These are phyloP conservation scores for Hyphodiscus hymeniophilus DNA, from an alignment of 495 filamentous ascomycete genomes.

Conservation along the genomic window DNA sequence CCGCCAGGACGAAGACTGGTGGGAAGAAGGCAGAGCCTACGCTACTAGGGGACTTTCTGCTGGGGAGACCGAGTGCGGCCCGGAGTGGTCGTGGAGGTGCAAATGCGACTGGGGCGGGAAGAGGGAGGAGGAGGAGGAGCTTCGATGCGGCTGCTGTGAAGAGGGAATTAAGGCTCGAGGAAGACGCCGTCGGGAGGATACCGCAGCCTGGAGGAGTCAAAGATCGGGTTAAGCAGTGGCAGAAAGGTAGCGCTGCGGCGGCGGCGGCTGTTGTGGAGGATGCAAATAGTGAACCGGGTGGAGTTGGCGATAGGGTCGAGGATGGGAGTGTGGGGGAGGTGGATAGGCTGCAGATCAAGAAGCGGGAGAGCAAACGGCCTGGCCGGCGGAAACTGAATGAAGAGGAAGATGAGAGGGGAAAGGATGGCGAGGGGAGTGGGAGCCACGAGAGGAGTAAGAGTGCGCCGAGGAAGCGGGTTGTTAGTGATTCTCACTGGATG, in stretches of 20 bases:
- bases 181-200: constrained; percentile 35
- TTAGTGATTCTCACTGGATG: constrained; percentile 76
- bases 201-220: constrained; percentile 47
- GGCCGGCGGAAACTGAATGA: constrained; percentile 21
- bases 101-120: constrained; percentile 30
- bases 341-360: constrained; percentile 1
- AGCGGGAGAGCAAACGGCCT: constrained; percentile 9
- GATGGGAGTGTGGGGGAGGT: constrained; percentile 22
- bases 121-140: constrained; percentile 30
- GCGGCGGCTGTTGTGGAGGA: constrained; percentile 35
- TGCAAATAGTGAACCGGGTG: constrained; percentile 24
- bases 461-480: constrained; percentile 64
- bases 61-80: constrained; percentile 41
- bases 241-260: constrained; percentile 49
- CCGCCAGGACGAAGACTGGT: constrained; percentile 21
- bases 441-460: constrained; percentile 25
- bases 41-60: constrained; percentile 43
- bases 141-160: constrained; percentile 18
- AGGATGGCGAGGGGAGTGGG: constrained; percentile 19
- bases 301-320: constrained; percentile 32
- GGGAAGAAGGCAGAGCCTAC: constrained; percentile 34
- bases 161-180: constrained; percentile 34
- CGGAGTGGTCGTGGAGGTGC: constrained; percentile 35
- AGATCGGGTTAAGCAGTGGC: constrained; percentile 68
- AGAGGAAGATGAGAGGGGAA: constrained; percentile 20